Percentiles rank a stretch among this genome's conserved stretches.
Conservation (phyloP, 1,284 basidiomycete species). For the Ceratobasidium sp. region DNA sequence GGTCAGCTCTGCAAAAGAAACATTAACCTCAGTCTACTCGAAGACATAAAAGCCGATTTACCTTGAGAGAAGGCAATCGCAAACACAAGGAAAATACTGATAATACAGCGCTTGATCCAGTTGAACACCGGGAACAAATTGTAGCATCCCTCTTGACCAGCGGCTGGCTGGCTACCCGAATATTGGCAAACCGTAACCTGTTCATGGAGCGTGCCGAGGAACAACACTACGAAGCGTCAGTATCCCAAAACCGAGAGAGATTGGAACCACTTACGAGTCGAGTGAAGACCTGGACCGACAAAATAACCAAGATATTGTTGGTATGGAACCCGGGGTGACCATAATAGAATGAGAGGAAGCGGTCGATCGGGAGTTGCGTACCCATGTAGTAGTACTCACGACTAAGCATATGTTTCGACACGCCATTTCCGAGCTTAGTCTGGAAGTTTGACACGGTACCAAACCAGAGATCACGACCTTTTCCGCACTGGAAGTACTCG, state of each 20-base stretch:
- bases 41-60: conserved; percentile 57
- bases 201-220: conserved; percentile 90
- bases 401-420: conserved; percentile 99
- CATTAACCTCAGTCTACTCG: conserved; percentile 45
- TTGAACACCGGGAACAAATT: conserved; percentile 89
- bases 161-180: conserved; percentile 63
- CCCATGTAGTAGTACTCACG: conserved; percentile 99
- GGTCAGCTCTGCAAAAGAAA: conserved; percentile 76
- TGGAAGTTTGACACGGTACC: conserved; percentile 99
- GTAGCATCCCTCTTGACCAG: conserved; percentile 89
- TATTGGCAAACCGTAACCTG: conserved; percentile 85
- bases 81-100: conserved; percentile 97
- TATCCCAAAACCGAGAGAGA: conserved; percentile 25
- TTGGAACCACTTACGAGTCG: conserved; percentile 73
- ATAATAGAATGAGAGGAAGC: conserved; percentile 99
- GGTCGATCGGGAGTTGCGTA: conserved; percentile 97
- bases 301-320: conserved; percentile 98
- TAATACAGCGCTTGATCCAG: conserved; percentile 95
- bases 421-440: conserved; percentile 99
- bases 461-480: conserved; percentile 98
- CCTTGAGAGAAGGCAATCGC: conserved; percentile 96
- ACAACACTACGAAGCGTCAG: conserved; percentile 74
- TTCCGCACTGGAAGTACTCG: conserved; percentile 98
- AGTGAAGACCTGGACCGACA: conserved; percentile 92
- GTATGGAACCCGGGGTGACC: conserved; percentile 99